Evolutionary conservation across 495 filamentous ascomycete genomes (phyloP), one percentile per base, ranked within the genome.

Genomic region (Pyrenula aspistea): DNA sequence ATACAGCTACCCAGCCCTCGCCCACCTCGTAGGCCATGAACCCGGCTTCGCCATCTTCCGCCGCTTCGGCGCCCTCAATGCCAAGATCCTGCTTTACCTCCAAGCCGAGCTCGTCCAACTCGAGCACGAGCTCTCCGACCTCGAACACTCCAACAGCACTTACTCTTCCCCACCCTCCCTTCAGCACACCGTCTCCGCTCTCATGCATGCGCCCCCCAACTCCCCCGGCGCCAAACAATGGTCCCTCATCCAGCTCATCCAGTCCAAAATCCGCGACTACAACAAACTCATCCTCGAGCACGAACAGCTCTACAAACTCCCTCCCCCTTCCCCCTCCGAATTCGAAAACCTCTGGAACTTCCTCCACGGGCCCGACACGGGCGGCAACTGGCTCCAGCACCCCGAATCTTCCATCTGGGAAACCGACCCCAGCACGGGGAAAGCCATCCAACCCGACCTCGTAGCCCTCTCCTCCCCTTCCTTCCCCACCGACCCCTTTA

Each of bases 101-200:
- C 71, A 71, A 57, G 68, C 67, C 3, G 70, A 66, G 36, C 54
- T 68, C 21, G 59, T 57, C 1, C 55, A 67, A 51, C 64, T 70
- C 25, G 59, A 71, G 56, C 57, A 62, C 49, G 61, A 67, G 31
- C 61, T 69, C 0, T 19, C 56, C 10, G 55, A 55, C 1, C 56
- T 67, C 42, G 61, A 57, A 21, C 22, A 52, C 50, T 52, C 19
- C 8, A 20, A 21, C 50, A 8, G 8, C 50, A 24, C 50, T 20
- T 24, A 52, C 22, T 20, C 19, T 20, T 52, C 50, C 19, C n/a
- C n/a, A 10, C 22, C 19, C n/a, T 20, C 22, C 50, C n/a, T 20
- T 19, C 50, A 52, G 20, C 50, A 52, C 19, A 21, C n/a, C 19
- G 20, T 52, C 19, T 20, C 50, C 19, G 22, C n/a, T 20, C n/a